These are phyloP conservation scores for Alternaria sp. DNA, from an alignment of 2,329 filamentous ascomycete species.

Conservation along the genomic window DNA sequence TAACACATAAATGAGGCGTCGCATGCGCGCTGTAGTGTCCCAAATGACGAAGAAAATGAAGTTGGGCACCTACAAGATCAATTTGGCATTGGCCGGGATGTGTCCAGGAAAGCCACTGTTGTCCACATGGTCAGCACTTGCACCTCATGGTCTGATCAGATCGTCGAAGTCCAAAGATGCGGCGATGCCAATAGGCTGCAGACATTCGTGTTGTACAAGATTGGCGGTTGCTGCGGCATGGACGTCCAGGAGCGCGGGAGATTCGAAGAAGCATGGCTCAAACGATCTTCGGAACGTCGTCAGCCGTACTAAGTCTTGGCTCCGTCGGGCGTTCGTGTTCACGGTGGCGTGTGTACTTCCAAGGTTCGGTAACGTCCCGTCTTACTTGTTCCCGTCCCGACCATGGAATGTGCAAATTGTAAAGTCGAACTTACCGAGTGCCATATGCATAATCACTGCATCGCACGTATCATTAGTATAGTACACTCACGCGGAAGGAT, in stretches of 20 bases:
- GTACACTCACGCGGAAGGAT: not conserved
- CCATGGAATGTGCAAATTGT: constrained; percentile 1
- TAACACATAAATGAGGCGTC: not conserved
- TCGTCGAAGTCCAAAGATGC: not conserved
- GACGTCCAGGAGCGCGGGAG: not conserved
- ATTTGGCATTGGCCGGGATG: constrained; percentile 75
- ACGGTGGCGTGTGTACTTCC: not conserved
- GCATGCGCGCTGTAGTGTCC: constrained; percentile 2
- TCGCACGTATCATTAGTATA: constrained; percentile 22
- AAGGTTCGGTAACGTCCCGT: not conserved
- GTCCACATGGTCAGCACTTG: constrained; percentile 26
- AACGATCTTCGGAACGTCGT: not conserved
- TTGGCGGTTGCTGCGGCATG: constrained; percentile 5
- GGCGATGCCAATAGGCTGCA: not conserved
- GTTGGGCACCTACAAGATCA: constrained; percentile 76
- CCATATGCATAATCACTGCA: constrained; percentile 48
- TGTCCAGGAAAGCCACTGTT: constrained; percentile 76
- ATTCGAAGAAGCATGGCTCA: not conserved
- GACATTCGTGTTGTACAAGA: not conserved
- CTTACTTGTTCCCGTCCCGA: constrained; percentile 1
- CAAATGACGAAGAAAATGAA: not conserved
- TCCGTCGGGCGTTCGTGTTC: not conserved
- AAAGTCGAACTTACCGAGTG: constrained; percentile 37
- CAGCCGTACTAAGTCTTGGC: not conserved
- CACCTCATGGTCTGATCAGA: constrained; percentile 11